phyloP scores from a whole-genome alignment of 345 rosid genomes.

The Arabis alpina region DNA sequence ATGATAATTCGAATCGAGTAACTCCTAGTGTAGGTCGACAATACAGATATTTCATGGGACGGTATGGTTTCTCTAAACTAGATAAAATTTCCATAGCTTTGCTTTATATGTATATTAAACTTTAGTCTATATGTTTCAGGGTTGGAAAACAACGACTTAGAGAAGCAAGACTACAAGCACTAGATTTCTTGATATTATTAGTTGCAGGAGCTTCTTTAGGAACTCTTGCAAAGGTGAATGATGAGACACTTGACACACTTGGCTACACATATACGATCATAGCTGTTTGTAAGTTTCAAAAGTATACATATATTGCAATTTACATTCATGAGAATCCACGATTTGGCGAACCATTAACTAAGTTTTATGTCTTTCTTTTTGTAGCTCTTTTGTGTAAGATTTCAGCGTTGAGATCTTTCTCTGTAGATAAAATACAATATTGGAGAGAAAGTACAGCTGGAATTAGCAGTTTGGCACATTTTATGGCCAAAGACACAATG shows the following conservation, averaged over 20 bases:
- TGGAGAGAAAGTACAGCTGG: slow-evolving; percentile 82
- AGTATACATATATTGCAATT: background rate
- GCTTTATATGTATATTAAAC: background rate
- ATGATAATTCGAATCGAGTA: slow-evolving; percentile 70
- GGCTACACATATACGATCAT: slow-evolving; percentile 87
- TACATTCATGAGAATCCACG: background rate
- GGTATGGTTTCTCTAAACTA: slow-evolving; percentile 47
- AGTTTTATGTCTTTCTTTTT: background rate
- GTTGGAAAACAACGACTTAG: slow-evolving; percentile 80
- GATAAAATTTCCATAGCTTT: background rate
- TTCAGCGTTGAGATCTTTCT: slow-evolving; percentile 76
- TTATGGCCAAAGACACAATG: slow-evolving; percentile 74
- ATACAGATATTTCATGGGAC: slow-evolving; percentile 77
- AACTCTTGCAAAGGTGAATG: slow-evolving; percentile 77
- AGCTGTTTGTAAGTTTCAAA: slow-evolving; percentile 74
- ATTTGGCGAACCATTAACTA: background rate
- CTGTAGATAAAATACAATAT: slow-evolving; percentile 72
- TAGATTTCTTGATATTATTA: slow-evolving; percentile 71
- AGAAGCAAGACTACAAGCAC: slow-evolving; percentile 72
- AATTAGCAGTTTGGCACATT: slow-evolving; percentile 84
- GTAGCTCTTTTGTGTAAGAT: slow-evolving; percentile 86
- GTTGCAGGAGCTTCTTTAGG: slow-evolving; percentile 93
- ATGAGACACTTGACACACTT: slow-evolving; percentile 69
- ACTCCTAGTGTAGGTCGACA: slow-evolving; percentile 70
- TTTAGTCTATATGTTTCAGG: slow-evolving; percentile 48